Conservation (phyloP, 768 basidiomycete species). For the Clavulina sp. region DNA sequence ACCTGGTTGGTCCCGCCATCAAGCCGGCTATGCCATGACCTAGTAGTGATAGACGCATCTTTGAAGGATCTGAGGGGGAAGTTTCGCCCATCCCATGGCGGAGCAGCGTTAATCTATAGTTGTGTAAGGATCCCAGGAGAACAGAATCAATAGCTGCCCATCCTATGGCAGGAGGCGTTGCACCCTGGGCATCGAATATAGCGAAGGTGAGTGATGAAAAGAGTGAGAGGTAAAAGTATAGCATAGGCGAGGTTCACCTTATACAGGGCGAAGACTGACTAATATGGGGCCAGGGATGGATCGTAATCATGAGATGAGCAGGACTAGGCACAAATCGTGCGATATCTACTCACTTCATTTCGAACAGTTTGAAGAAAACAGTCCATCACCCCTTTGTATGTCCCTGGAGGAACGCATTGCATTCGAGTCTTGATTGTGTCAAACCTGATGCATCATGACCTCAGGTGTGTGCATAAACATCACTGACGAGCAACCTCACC, state of each 20-base stretch:
- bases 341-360: conserved; percentile 33
- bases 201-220: neutral
- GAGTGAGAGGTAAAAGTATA: neutral
- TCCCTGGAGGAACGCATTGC: conserved; percentile 49
- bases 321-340: neutral
- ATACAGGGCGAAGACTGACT: conserved; percentile 51
- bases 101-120: conserved; percentile 46
- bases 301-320: neutral
- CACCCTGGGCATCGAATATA: conserved; percentile 21
- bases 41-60: conserved; percentile 35
- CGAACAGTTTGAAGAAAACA: conserved; percentile 37
- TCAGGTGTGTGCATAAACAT: conserved; percentile 1
- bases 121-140: conserved; percentile 50
- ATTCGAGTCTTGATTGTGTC: conserved; percentile 59
- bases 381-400: conserved; percentile 43
- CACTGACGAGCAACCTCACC: conserved; percentile 21
- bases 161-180: conserved; percentile 51
- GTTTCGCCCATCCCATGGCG: conserved; percentile 36
- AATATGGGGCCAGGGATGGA: neutral
- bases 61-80: conserved; percentile 19
- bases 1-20: conserved; percentile 56
- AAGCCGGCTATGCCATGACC: conserved; percentile 53
- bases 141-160: conserved; percentile 61
- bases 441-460: conserved; percentile 25
- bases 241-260: conserved; percentile 22